phyloP scores from a whole-genome alignment of 2,329 filamentous ascomycete genomes.

The Phaeosphaeriaceae sp. region DNA sequence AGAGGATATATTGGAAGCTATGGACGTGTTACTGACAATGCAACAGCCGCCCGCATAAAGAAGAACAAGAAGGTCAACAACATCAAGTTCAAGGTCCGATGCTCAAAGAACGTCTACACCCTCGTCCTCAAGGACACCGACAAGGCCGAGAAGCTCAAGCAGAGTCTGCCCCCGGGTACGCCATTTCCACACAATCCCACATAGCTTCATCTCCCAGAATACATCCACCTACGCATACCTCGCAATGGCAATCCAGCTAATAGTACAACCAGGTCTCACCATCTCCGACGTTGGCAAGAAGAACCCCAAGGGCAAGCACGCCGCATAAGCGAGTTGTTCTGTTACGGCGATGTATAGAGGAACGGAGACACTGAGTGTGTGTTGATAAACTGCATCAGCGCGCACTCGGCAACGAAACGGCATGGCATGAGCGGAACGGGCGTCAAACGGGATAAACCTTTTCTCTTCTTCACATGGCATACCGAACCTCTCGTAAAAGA shows the following conservation, averaged over 20 bases:
- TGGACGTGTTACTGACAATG: conserved; percentile 16
- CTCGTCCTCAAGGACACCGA: conserved; percentile 97
- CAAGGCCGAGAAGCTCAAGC: conserved; percentile 99
- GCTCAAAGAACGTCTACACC: conserved; percentile 95
- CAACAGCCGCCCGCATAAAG: conserved; percentile 67
- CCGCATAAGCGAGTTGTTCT: conserved; percentile 33
- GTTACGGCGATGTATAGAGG: conserved; percentile 8
- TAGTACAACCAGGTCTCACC: conserved; percentile 57
- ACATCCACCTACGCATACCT: neutral
- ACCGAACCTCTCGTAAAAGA: conserved; percentile 28
- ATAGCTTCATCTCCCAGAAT: too few species aligned
- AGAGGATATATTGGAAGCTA: neutral
- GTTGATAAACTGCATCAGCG: conserved; percentile 10
- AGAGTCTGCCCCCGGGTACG: conserved; percentile 96
- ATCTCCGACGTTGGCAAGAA: conserved; percentile 70
- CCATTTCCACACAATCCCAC: neutral
- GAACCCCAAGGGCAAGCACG: conserved; percentile 65
- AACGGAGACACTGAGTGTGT: conserved; percentile 12
- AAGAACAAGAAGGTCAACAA: conserved; percentile 88
- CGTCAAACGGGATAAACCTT: conserved; percentile 41
- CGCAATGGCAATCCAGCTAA: conserved; percentile 12
- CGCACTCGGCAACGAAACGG: conserved; percentile 21
- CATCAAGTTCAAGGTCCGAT: conserved; percentile 99
- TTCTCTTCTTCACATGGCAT: conserved; percentile 44
- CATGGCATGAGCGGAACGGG: conserved; percentile 37